Base-by-base conservation (phyloP, 257 asterid genomes). In the Thymus mandschuricus region DNA sequence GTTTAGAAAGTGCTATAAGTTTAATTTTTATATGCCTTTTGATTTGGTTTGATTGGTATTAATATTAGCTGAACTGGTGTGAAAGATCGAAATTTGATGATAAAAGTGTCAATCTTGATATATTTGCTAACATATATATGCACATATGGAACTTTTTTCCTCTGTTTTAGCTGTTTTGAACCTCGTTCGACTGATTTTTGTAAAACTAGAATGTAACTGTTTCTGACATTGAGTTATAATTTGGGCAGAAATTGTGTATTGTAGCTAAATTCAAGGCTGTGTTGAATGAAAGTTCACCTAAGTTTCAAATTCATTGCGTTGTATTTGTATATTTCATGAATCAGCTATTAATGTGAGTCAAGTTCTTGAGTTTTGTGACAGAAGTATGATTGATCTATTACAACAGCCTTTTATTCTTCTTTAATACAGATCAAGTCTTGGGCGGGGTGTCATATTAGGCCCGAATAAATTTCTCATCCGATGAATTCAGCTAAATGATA, bases 391-490 rank as follows among this genome's bases (percentile, higher is more conserved):
- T 57, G 83, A 78, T 79, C 71, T 77, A 86, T 84, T 81, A 81
- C 83, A 57, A 57, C 28, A 75, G 79, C 77, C 69, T 31, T 69
- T 21, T 52, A 58, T 60, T 76, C 72, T 66, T 81, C 41, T 84
- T 82, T 77, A 85, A 82, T 84, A 86, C 97, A 93, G 97, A 79
- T 85, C 97, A 93, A 92, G 84, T 85, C 92, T 71, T 92, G 96
- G 90, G 75, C 90, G 86, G 97, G 97, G 81, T 82, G 85, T 80
- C 68, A 71, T 86, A 55, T 50, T 73, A 75, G 80, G 85, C 70
- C 86, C 71, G 69, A 84, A 75, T 85, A 74, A 84, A 61, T 74
- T 66, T 87, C 49, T 55, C 91, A 29, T 78, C 65, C 52, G 71
- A 81, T 28, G 84, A 80, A 5, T 69, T 77, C 52, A 77, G 21